Evolutionary conservation across 495 filamentous ascomycete species (phyloP).

Genomic region (Hypoxylon fragiforme): DNA sequence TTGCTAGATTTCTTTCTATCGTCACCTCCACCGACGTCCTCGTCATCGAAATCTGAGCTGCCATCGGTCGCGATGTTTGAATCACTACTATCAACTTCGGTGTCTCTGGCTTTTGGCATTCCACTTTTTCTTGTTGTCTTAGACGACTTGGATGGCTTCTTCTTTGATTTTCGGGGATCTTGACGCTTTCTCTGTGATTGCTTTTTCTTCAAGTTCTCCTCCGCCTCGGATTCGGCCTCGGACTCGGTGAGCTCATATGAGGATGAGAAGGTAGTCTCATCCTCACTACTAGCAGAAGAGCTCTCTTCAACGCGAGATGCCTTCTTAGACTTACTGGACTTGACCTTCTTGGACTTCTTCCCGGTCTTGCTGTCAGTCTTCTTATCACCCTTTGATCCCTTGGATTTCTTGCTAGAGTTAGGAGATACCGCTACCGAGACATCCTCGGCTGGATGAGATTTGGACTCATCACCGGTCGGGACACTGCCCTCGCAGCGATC

Average conservation of each 20-base stretch:
- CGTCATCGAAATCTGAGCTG: slow-evolving; percentile 26
- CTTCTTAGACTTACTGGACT: slow-evolving; percentile 48
- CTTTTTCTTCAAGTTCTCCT: slow-evolving; percentile 45
- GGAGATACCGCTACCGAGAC: slow-evolving; percentile 1
- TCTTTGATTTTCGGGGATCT: slow-evolving; percentile 42
- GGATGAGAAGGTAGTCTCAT: slow-evolving; percentile 35
- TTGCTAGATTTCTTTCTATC: too few relatives aligned
- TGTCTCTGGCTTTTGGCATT: slow-evolving; percentile 30
- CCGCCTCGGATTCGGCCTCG: slow-evolving; percentile 22
- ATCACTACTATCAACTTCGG: slow-evolving; percentile 45
- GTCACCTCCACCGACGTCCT: neutral
- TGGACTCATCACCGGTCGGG: slow-evolving; percentile 4
- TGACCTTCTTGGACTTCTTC: slow-evolving; percentile 46
- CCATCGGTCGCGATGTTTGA: slow-evolving; percentile 30
- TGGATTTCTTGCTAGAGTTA: slow-evolving; percentile 32
- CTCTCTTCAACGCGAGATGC: slow-evolving; percentile 35
- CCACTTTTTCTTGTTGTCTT: slow-evolving; percentile 35
- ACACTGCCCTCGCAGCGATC: slow-evolving; percentile 28
- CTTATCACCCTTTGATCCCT: slow-evolving; percentile 38
- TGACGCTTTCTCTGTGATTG: slow-evolving; percentile 48
- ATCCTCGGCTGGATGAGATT: slow-evolving; percentile 29
- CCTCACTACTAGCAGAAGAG: slow-evolving; percentile 35
- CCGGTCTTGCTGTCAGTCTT: slow-evolving; percentile 41
- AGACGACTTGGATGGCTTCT: slow-evolving; percentile 41
- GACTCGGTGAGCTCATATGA: slow-evolving; percentile 38